Conservation (phyloP, 1,139 yeast genomes). For the Williopsis jadinii region DNA sequence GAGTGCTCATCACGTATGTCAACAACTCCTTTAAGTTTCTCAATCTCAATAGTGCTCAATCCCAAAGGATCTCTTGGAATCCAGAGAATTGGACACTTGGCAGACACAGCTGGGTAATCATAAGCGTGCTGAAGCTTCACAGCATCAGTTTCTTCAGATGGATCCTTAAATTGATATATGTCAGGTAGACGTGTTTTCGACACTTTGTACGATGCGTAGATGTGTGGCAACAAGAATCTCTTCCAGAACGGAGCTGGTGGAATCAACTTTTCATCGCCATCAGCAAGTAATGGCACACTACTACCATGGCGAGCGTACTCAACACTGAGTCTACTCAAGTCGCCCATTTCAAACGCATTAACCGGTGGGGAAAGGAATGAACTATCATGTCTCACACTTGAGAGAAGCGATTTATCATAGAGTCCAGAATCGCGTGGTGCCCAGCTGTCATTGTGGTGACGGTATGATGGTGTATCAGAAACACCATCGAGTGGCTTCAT, state of each 20-base stretch:
- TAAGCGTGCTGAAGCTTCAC: slow-evolving; percentile 47
- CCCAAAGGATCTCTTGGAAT: slow-evolving; percentile 84
- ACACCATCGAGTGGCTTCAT: slow-evolving; percentile 64
- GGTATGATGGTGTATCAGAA: slow-evolving; percentile 51
- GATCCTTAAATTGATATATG: slow-evolving; percentile 34
- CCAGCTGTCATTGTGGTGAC: slow-evolving; percentile 3
- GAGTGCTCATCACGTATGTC: slow-evolving; percentile 64
- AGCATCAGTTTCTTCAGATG: slow-evolving; percentile 28
- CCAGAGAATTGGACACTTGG: slow-evolving; percentile 72
- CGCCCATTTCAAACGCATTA: slow-evolving; percentile 16
- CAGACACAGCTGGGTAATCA: slow-evolving; percentile 64
- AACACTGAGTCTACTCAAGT: slow-evolving; percentile 16
- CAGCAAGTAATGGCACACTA: slow-evolving; percentile 42
- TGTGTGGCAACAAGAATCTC: slow-evolving; percentile 60
- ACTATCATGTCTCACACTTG: slow-evolving; percentile 3
- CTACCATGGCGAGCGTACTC: slow-evolving; percentile 14
- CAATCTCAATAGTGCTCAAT: slow-evolving; percentile 54
- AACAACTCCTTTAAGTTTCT: slow-evolving; percentile 39
- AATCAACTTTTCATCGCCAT: slow-evolving; percentile 29
- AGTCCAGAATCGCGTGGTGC: slow-evolving; percentile 4
- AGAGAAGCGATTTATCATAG: slow-evolving; percentile 5
- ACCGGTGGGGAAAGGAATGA: slow-evolving; percentile 3
- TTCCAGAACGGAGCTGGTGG: slow-evolving; percentile 34
- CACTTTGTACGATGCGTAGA: slow-evolving; percentile 48
- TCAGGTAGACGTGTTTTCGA: slow-evolving; percentile 52